Percentiles rank a stretch among this genome's conserved stretches.
phyloP scores from a whole-genome alignment of 768 basidiomycete genomes.

The Russula brevipes region DNA sequence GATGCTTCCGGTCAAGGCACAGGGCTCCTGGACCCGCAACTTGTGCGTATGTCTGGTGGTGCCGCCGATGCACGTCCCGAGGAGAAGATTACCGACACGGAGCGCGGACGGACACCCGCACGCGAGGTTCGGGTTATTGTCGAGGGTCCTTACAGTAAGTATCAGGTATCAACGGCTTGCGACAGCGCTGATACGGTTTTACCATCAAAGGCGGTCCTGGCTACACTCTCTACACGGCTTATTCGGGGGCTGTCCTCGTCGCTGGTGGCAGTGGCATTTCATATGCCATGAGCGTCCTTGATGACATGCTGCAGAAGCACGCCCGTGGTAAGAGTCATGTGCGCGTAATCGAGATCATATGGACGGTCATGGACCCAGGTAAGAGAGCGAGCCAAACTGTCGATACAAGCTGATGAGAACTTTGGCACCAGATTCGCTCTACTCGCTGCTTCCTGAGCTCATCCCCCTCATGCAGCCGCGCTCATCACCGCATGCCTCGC shows the following conservation, averaged over 20 bases:
- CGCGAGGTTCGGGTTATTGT: constrained; percentile 38
- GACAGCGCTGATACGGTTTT: constrained; percentile 20
- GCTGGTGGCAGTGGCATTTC: constrained; percentile 62
- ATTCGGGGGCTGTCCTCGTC: constrained; percentile 50
- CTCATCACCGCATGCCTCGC: constrained; percentile 26
- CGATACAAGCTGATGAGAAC: constrained; percentile 24
- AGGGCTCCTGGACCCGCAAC: constrained; percentile 46
- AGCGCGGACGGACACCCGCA: constrained; percentile 7
- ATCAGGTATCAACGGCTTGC: not conserved
- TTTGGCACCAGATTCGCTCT: constrained; percentile 32
- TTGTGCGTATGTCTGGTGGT: constrained; percentile 39
- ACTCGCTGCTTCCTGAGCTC: constrained; percentile 38
- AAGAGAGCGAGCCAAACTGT: constrained; percentile 25
- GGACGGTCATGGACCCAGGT: constrained; percentile 46
- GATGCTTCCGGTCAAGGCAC: constrained; percentile 46
- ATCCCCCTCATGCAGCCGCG: constrained; percentile 35
- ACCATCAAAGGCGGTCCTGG: constrained; percentile 37
- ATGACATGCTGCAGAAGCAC: constrained; percentile 46
- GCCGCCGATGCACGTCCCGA: constrained; percentile 33
- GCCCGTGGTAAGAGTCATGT: constrained; percentile 35
- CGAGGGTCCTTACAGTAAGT: constrained; percentile 51
- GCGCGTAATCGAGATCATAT: constrained; percentile 49
- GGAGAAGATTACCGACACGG: constrained; percentile 17
- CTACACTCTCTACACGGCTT: constrained; percentile 44
- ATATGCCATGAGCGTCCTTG: constrained; percentile 46